Percentiles rank a stretch among this genome's conserved stretches.
Evolutionary conservation across 371 early-diverging fungal genomes (phyloP).

Genomic region (Mucor lusitanicus): DNA sequence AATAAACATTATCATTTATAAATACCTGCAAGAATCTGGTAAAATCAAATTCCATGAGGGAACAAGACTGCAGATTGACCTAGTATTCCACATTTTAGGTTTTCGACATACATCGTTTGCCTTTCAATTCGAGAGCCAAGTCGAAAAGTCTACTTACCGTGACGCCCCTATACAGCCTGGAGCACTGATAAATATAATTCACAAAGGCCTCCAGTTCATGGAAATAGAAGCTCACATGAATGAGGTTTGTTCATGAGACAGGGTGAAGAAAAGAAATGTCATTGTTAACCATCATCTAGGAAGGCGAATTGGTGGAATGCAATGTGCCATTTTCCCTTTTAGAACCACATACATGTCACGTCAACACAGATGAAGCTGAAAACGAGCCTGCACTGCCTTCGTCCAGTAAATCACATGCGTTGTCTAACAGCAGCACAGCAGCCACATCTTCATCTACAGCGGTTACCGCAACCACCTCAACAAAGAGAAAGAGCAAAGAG

Average conservation of each 20-base stretch:
- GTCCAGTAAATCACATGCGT: conserved; percentile 12
- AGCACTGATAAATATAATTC: conserved; percentile 82
- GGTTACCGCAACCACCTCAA: conserved; percentile 7
- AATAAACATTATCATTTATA: conserved; percentile 91
- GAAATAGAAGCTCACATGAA: conserved; percentile 86
- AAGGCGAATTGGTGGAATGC: conserved; percentile 79
- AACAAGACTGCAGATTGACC: background rate
- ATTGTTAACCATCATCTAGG: conserved; percentile 41
- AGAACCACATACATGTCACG: conserved; percentile 68
- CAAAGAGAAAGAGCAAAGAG: conserved; percentile 55
- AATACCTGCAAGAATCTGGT: conserved; percentile 95
- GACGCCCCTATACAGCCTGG: conserved; percentile 81
- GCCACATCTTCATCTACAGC: background rate
- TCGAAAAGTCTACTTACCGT: conserved; percentile 68
- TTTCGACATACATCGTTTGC: conserved; percentile 90
- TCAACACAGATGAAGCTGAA: conserved; percentile 36
- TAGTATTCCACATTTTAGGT: conserved; percentile 50
- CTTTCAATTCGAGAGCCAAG: conserved; percentile 88
- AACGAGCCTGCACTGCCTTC: conserved; percentile 11
- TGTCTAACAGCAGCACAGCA: background rate
- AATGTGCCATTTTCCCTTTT: conserved; percentile 75
- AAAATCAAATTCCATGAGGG: background rate
- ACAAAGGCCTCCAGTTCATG: conserved; percentile 92
- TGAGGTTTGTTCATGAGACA: conserved; percentile 52
- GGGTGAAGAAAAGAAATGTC: no score